These are phyloP conservation scores for Verticillium tricorpus DNA, from an alignment of 2,329 filamentous ascomycete species.

Conservation along the genomic window DNA sequence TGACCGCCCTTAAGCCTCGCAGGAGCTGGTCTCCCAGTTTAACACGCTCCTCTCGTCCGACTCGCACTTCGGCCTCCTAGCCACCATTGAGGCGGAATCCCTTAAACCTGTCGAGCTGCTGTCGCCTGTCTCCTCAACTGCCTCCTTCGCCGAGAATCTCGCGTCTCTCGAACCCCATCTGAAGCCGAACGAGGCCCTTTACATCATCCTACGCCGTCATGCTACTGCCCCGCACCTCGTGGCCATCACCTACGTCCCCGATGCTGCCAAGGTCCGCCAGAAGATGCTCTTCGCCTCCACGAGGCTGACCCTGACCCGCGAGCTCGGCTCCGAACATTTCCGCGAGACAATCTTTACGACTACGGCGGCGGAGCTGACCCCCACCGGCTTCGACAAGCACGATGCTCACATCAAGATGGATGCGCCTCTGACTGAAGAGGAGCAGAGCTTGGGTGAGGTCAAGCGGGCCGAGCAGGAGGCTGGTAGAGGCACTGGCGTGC, in stretches of 20 bases:
- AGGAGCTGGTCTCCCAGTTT: constrained; percentile 73
- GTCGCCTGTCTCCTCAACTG: constrained; percentile 46
- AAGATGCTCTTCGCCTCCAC: constrained; percentile 86
- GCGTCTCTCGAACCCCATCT: constrained; percentile 57
- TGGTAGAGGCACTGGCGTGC: constrained; percentile 58
- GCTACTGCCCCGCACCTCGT: constrained; percentile 54
- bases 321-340: constrained; percentile 76
- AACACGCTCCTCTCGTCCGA: constrained; percentile 59
- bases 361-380: constrained; percentile 62
- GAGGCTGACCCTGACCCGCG: constrained; percentile 67
- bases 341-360: constrained; percentile 72
- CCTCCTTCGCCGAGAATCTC: constrained; percentile 62
- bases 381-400: constrained; percentile 66
- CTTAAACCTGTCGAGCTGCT: constrained; percentile 56
- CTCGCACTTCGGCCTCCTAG: constrained; percentile 64
- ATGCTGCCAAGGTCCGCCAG: constrained; percentile 72
- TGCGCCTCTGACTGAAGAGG: constrained; percentile 76
- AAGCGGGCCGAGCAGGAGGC: constrained; percentile 73
- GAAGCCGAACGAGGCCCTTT: constrained; percentile 62
- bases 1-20: constrained; percentile 52
- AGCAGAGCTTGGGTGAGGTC: constrained; percentile 65
- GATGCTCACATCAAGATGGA: constrained; percentile 60
- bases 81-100: constrained; percentile 64
- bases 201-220: constrained; percentile 69
- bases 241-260: constrained; percentile 74